Base-by-base conservation (phyloP, 2,329 filamentous ascomycete genomes). In the Penicillium sp. region DNA sequence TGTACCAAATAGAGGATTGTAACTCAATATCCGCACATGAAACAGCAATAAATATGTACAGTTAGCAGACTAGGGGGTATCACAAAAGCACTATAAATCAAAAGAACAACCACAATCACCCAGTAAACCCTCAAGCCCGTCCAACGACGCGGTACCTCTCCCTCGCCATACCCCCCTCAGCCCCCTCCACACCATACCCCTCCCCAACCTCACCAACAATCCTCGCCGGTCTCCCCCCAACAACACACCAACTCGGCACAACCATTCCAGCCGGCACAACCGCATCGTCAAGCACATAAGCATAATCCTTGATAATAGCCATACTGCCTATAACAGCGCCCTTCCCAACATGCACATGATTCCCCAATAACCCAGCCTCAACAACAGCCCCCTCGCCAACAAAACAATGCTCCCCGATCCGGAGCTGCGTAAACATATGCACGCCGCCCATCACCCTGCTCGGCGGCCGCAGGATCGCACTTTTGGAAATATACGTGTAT, bases 351-450 rank as follows among this genome's bases (percentile, higher is more conserved):
- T 89, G 82, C 13, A 97, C 90, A 71, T 96, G 89, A 59, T 80
- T 89, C 2, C 88, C 88, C 46, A 99, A 82, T 30, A 82, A 81
- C 6, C 90, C 89, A 0, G 92, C 89, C 66, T 93, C 89, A 31
- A 99, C 80, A 33, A 92, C 81, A 31, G 84, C 83, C 29, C 77
- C 76, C 62, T 82, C 79, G 50, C 89, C 91, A 41, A 99, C 80
- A 71, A 92, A 96, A 55, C 96, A 91, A 72, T 97, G 92, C 69
- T 96, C 91, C 38, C 90, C 90, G 57, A 99, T 87, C 54, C 93
- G 89, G 61, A 97, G 84, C 8, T 91, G 91, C 70, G 92, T 92
- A 72, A 91, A 68, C 6, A 59, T 65, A 45, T 70, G 61, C 4
- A 66, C 58, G 64, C 90, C 89, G 63, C 91, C 86, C 68, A 90